These are phyloP conservation scores for Bassia scoparia DNA, from an alignment of 148 eudicot species.

Conservation along the genomic window DNA sequence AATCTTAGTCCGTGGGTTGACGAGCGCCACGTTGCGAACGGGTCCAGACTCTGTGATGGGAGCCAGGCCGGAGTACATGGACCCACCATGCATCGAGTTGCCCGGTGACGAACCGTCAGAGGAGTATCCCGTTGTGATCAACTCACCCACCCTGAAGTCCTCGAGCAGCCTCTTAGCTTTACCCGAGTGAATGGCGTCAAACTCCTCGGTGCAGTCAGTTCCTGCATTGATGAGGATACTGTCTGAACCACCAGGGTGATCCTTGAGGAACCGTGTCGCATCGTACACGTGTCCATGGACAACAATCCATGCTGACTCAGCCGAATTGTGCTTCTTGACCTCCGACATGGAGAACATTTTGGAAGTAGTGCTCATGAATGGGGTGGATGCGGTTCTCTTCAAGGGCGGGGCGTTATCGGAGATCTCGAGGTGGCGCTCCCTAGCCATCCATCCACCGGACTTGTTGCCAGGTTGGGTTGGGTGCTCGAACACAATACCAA, in stretches of 20 bases:
- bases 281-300: slow-evolving; percentile 80
- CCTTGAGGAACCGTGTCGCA: slow-evolving; percentile 67
- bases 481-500: slow-evolving; percentile 85
- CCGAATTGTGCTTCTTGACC: slow-evolving; percentile 61
- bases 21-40: slow-evolving; percentile 46
- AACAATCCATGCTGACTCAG: slow-evolving; percentile 89
- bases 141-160: slow-evolving; percentile 65
- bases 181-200: slow-evolving; percentile 85
- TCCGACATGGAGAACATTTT: slow-evolving; percentile 61
- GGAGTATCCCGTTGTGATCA: slow-evolving; percentile 50
- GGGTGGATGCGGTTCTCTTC: slow-evolving; percentile 65
- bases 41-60: slow-evolving; percentile 54
- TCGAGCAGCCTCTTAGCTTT: slow-evolving; percentile 79
- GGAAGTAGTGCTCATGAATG: slow-evolving; percentile 64
- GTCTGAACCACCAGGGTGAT: slow-evolving; percentile 88
- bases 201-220: slow-evolving; percentile 86
- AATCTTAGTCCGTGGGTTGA: slow-evolving; percentile 55
- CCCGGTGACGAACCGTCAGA: slow-evolving; percentile 65
- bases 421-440: slow-evolving; percentile 58
- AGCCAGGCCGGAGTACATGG: slow-evolving; percentile 28
- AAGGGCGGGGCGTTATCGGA: slow-evolving; percentile 39
- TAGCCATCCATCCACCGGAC: slow-evolving; percentile 96
- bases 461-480: slow-evolving; percentile 92
- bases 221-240: slow-evolving; percentile 91
- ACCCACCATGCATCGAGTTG: slow-evolving; percentile 56